Conservation (phyloP, 2,329 filamentous ascomycete genomes). For the Diaporthe sp. region DNA sequence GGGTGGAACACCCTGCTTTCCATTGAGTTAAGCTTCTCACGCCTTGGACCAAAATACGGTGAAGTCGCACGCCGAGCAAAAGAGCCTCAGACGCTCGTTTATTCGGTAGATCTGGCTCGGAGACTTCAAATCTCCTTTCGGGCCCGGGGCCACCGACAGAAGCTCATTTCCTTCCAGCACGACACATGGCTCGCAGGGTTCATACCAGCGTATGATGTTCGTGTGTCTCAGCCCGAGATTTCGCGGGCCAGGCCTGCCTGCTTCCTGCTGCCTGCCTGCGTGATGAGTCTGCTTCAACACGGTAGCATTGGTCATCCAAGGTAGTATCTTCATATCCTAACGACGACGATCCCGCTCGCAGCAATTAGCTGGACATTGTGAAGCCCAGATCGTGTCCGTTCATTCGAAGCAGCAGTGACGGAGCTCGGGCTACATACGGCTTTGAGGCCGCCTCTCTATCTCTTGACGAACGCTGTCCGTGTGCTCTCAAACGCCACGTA, state of each 20-base stretch:
- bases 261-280: neutral
- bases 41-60: neutral
- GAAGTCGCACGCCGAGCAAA: conserved; percentile 4
- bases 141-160: conserved; percentile 24
- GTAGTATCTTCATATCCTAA: neutral
- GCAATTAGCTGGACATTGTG: neutral
- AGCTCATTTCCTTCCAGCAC: conserved; percentile 18
- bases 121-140: neutral
- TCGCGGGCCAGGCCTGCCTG: neutral
- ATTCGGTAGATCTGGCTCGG: conserved; percentile 11
- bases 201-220: neutral
- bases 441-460: neutral
- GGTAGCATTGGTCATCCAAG: neutral
- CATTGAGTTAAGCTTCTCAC: conserved; percentile 6
- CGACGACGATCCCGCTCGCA: neutral
- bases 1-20: neutral
- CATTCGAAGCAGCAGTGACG: neutral
- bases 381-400: neutral
- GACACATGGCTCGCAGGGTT: conserved; percentile 21
- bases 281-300: neutral
- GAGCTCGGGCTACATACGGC: neutral
- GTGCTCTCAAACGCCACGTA: neutral
- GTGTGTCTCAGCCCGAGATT: neutral
- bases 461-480: neutral
- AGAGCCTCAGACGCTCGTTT: conserved; percentile 18